Conservation (phyloP, 805 yeast genomes). For the Hanseniaspora occidentalis region DNA sequence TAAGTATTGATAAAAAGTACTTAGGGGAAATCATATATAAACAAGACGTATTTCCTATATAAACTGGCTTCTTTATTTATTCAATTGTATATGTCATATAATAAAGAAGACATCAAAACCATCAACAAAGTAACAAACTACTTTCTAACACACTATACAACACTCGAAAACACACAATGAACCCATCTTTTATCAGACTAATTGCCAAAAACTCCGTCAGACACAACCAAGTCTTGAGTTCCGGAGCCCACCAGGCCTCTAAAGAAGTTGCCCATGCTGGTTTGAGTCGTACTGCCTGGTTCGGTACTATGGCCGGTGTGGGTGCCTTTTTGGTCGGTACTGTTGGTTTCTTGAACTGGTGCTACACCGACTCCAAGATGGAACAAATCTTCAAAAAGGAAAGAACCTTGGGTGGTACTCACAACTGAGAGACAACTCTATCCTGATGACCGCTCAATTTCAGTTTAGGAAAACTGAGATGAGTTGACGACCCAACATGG, state of each 20-base stretch:
- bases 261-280: slow-evolving; percentile 2
- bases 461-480: neutral
- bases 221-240: neutral
- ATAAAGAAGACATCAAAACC: too few species aligned
- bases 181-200: slow-evolving; percentile 12
- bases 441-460: too few species aligned
- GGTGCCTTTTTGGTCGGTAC: slow-evolving; percentile 9
- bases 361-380: slow-evolving; percentile 9
- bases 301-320: slow-evolving; percentile 9
- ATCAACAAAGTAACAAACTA: slow-evolving; percentile 1
- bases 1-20: too few species aligned
- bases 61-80: too few species aligned
- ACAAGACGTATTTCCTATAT: too few species aligned
- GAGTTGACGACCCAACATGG: too few species aligned
- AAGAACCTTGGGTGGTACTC: slow-evolving; percentile 7
- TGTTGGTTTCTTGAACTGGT: slow-evolving; percentile 8
- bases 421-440: neutral
- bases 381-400: slow-evolving; percentile 10
- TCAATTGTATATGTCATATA: too few species aligned
- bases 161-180: slow-evolving; percentile 5
- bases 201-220: slow-evolving; percentile 10
- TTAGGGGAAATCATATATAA: too few species aligned
- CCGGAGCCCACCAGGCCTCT: slow-evolving; percentile 1
- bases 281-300: slow-evolving; percentile 7
- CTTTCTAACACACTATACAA: neutral